Percentiles rank a stretch among this genome's conserved stretches.
Evolutionary conservation across 208 protist species (phyloP).

Genomic region (Trypanosoma theileri): DNA sequence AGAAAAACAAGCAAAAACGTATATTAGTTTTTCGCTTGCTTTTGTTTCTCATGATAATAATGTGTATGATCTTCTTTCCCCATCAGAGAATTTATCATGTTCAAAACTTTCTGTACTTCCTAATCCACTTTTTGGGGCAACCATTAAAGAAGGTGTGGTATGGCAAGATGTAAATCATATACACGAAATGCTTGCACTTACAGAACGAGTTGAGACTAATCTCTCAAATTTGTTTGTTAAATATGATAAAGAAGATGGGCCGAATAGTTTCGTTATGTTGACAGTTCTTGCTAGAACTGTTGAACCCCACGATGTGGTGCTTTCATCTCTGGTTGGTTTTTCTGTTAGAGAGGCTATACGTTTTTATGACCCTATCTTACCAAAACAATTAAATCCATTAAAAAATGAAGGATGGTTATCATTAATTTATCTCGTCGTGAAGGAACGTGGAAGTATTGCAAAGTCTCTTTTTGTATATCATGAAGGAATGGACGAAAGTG

Average conservation of each 20-base stretch:
- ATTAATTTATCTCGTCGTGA: background rate
- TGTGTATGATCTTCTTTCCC: conserved; percentile 14
- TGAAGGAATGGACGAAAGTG: background rate
- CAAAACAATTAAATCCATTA: background rate
- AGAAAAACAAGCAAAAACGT: background rate
- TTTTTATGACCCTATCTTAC: background rate
- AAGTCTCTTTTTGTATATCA: conserved; percentile 11
- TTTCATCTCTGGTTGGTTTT: conserved; percentile 17
- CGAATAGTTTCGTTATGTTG: conserved; percentile 11
- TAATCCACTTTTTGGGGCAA: conserved; percentile 10
- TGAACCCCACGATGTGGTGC: conserved; percentile 4
- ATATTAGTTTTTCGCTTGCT: conserved; percentile 8
- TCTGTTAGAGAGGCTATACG: conserved; percentile 7
- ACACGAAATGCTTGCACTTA: background rate
- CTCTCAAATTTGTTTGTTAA: background rate
- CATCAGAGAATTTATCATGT: background rate
- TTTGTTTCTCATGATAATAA: background rate
- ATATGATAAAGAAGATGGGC: background rate
- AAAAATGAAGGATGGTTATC: background rate
- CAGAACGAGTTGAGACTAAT: background rate
- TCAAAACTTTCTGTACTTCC: background rate
- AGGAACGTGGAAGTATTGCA: conserved; percentile 4
- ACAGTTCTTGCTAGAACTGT: background rate
- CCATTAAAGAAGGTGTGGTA: conserved; percentile 4
- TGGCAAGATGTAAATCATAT: conserved; percentile 11